Base-by-base conservation (phyloP, 2,329 filamentous ascomycete species). In the Aspergillus candidus region DNA sequence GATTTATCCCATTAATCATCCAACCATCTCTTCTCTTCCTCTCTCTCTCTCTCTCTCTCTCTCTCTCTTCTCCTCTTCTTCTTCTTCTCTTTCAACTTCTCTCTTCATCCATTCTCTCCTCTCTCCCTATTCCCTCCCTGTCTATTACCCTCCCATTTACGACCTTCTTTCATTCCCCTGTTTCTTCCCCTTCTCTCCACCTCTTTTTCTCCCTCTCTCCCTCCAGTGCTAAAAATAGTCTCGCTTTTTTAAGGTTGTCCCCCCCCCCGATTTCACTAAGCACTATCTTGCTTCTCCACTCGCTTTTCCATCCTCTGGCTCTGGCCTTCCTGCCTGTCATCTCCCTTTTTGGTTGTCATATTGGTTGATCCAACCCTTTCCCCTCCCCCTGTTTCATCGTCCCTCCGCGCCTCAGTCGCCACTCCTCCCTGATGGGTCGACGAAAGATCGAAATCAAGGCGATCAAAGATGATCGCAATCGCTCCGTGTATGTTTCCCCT, bases 401-500 rank as follows among this genome's bases (percentile, higher is more conserved):
- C 18, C 18, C 18, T 18, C 18, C 18, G 18, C 18, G 18, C 18
- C 18, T 18, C 18, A 49, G 40, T 40, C 38, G 44, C 44, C 37
- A 50, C 45, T 41, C 18, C 35, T 45, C 43, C 46, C 47, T 46
- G 42, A 98, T 98, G 93, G 93, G 93, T 69, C 84, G 93, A 70
- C 83, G 93, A 79, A 98, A 98, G 82, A 98, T 98, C 67, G 93
- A 97, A 76, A 97, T 98, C 77, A 96, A 96, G 74, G 88, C 91
- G 58, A 97, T 97, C 78, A 96, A 95, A 72, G 90, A 96, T 82
- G 90, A 96, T 71, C 83, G 90, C 62, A 96, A 96, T 67, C 88
- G 90, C 67, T 95, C 90, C 61, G 90, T 96, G 90, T 96, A 88
- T 71, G 88, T 76, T 18, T 32, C 17, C 27, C 3, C 31, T 6